Evolutionary conservation across 2,329 filamentous ascomycete species (phyloP).

Genomic region (Hypomyces rosellus): DNA sequence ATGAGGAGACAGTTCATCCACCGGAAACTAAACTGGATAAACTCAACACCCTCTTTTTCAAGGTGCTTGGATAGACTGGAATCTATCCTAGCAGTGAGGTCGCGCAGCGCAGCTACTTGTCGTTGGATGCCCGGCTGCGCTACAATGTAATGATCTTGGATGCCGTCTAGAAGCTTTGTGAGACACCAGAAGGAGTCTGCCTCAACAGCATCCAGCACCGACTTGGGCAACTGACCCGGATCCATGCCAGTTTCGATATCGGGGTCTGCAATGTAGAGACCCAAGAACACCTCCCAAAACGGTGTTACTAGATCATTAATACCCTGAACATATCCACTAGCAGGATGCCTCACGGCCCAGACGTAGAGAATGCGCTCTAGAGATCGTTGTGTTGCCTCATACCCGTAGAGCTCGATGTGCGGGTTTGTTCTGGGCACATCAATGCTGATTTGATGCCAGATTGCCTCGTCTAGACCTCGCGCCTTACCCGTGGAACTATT

Average conservation of each 20-base stretch:
- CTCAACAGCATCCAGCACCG: conserved; percentile 92
- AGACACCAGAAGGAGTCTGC: conserved; percentile 98
- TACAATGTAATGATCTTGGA: conserved; percentile 98
- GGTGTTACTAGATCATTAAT: conserved; percentile 98
- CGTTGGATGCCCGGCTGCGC: conserved; percentile 95
- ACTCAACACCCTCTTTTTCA: conserved; percentile 86
- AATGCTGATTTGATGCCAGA: conserved; percentile 99
- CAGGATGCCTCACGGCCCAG: conserved; percentile 95
- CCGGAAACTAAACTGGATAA: conserved; percentile 97
- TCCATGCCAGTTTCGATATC: conserved; percentile 95
- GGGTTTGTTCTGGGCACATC: conserved; percentile 95
- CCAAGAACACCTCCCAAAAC: conserved; percentile 96
- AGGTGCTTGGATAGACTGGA: conserved; percentile 77
- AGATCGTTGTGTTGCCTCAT: conserved; percentile 91
- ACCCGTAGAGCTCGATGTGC: conserved; percentile 89
- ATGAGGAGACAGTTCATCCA: conserved; percentile 99
- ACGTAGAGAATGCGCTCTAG: conserved; percentile 93
- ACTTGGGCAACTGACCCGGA: conserved; percentile 82
- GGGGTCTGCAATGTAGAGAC: conserved; percentile 88
- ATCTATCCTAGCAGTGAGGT: conserved; percentile 88
- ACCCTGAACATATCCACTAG: conserved; percentile 95
- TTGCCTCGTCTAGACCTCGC: conserved; percentile 82
- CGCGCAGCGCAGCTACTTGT: conserved; percentile 81
- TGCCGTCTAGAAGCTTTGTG: conserved; percentile 95
- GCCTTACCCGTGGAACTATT: conserved; percentile 37